Evolutionary conservation across 106 monocot species (phyloP).

Genomic region (Chionographis japonica): DNA sequence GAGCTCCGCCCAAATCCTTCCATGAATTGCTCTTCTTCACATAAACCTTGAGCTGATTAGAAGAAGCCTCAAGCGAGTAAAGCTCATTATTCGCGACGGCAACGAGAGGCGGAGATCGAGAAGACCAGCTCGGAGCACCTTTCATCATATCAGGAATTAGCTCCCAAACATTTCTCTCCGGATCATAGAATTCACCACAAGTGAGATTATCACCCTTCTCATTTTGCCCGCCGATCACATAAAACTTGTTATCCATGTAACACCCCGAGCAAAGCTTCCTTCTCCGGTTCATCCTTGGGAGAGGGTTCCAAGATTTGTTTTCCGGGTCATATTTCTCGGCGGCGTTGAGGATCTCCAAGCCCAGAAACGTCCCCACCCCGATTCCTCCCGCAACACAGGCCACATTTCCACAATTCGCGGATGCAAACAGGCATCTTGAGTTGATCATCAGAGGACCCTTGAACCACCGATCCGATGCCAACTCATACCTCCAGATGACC

Average conservation of each 20-base stretch:
- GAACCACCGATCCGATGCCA: constrained; percentile 21
- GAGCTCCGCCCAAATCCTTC: constrained; percentile 28
- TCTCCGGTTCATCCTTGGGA: constrained; percentile 19
- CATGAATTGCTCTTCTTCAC: constrained; percentile 31
- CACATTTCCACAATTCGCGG: constrained; percentile 25
- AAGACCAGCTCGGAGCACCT: constrained; percentile 17
- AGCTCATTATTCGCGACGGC: constrained; percentile 34
- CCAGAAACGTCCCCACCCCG: background rate
- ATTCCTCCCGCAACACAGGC: constrained; percentile 39
- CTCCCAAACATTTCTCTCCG: constrained; percentile 16
- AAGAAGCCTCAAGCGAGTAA: constrained; percentile 29
- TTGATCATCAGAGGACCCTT: constrained; percentile 25
- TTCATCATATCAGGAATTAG: constrained; percentile 20
- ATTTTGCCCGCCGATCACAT: constrained; percentile 33
- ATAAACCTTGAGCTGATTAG: constrained; percentile 35
- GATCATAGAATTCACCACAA: constrained; percentile 30
- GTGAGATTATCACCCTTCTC: constrained; percentile 27
- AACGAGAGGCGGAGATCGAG: constrained; percentile 34
- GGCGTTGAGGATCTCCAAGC: constrained; percentile 17
- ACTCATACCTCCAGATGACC: constrained; percentile 32
- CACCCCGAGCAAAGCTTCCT: constrained; percentile 35
- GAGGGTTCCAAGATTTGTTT: constrained; percentile 12
- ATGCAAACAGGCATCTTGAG: constrained; percentile 29
- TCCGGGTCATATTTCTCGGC: constrained; percentile 30
- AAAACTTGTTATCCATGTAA: constrained; percentile 37